A percentile compares a stretch with the other conserved stretches of the same genome.
These are phyloP conservation scores for Multifurca ochricompacta DNA, from an alignment of 768 basidiomycete species.

Conservation along the genomic window DNA sequence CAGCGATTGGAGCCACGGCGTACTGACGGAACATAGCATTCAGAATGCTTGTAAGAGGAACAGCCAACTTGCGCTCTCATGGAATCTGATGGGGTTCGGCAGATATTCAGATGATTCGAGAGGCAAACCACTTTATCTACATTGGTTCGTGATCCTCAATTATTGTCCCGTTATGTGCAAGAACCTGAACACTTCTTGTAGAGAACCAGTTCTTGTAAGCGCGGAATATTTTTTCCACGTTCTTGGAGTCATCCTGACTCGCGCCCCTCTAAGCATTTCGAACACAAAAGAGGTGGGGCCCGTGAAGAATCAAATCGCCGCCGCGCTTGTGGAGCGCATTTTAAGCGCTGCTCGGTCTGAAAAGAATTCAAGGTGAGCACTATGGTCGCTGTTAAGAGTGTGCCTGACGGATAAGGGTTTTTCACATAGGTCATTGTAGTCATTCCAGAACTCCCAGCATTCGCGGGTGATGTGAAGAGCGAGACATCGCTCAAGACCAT, in stretches of 20 bases:
- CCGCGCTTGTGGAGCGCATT: constrained; percentile 78
- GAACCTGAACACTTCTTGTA: constrained; percentile 14
- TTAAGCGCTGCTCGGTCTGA: constrained; percentile 65
- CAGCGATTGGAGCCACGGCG: constrained; percentile 91
- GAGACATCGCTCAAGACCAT: constrained; percentile 64
- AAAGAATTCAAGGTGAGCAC: constrained; percentile 60
- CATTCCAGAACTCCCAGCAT: constrained; percentile 89
- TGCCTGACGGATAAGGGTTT: neutral
- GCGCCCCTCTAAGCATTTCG: constrained; percentile 53
- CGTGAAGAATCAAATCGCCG: constrained; percentile 77
- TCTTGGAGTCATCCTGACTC: neutral
- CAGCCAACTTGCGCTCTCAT: neutral
- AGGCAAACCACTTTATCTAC: constrained; percentile 85
- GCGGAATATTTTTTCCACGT: constrained; percentile 2
- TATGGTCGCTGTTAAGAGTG: neutral
- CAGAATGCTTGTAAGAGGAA: constrained; percentile 78
- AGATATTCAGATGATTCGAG: constrained; percentile 75
- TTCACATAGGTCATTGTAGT: constrained; percentile 63
- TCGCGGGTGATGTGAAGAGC: constrained; percentile 73
- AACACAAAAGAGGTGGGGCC: constrained; percentile 53
- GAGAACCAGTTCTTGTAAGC: constrained; percentile 86
- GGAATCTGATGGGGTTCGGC: neutral
- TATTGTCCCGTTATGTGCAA: neutral
- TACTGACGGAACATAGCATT: constrained; percentile 82
- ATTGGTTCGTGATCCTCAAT: constrained; percentile 52